phyloP scores from a whole-genome alignment of 768 basidiomycete species.

The Lactarius trivialis region DNA sequence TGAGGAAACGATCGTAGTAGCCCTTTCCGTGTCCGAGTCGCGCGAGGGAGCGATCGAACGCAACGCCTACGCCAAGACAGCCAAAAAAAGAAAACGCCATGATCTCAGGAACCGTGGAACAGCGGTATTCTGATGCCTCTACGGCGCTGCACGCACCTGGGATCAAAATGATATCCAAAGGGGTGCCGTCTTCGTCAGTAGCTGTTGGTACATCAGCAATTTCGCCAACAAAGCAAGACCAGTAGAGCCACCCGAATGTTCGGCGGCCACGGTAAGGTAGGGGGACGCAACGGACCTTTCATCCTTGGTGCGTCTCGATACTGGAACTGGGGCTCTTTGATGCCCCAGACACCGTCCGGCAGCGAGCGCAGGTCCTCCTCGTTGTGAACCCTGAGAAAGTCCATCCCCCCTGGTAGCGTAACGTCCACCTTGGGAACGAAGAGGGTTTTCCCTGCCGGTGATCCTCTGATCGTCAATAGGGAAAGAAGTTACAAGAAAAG shows the following conservation, averaged over 20 bases:
- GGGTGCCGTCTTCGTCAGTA: background rate
- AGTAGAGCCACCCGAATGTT: background rate
- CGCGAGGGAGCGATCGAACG: conserved; percentile 61
- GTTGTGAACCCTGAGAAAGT: conserved; percentile 56
- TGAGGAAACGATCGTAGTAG: conserved; percentile 72
- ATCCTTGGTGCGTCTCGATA: conserved; percentile 41
- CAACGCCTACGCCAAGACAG: conserved; percentile 45
- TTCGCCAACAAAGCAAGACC: background rate
- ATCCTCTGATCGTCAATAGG: background rate
- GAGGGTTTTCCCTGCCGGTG: conserved; percentile 48
- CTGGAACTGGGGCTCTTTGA: conserved; percentile 52
- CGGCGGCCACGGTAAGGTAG: conserved; percentile 4
- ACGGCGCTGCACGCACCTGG: conserved; percentile 20
- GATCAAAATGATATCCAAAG: conserved; percentile 7
- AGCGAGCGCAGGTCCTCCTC: conserved; percentile 51
- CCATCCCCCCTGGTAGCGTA: conserved; percentile 44
- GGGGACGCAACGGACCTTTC: conserved; percentile 40
- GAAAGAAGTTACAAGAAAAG: background rate
- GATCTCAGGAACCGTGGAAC: background rate
- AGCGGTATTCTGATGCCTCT: background rate
- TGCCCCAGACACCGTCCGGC: conserved; percentile 64
- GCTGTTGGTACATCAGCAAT: background rate
- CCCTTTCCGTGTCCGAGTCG: conserved; percentile 81
- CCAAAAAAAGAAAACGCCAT: background rate
- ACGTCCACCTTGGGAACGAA: conserved; percentile 63